Evolutionary conservation across 1,284 basidiomycete species (phyloP).

Genomic region (Grifola frondosa): DNA sequence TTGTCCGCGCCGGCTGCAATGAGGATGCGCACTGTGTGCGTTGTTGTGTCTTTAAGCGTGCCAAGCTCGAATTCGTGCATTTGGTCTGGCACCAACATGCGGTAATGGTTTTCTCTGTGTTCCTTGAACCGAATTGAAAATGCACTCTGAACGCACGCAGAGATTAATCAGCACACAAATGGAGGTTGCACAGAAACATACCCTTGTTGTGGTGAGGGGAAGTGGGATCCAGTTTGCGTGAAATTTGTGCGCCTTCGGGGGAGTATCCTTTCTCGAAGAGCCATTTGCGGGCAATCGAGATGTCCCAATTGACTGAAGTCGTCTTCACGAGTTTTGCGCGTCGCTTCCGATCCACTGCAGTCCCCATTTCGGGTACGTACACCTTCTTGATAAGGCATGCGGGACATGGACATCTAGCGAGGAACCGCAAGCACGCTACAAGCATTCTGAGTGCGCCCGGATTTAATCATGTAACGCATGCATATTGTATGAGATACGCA

Average conservation of each 20-base stretch:
- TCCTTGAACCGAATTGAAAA: slow-evolving; percentile 23
- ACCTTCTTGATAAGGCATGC: slow-evolving; percentile 5
- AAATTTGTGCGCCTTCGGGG: slow-evolving; percentile 1
- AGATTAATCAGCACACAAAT: neutral
- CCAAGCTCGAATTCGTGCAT: slow-evolving; percentile 41
- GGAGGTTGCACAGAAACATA: neutral
- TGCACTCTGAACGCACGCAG: slow-evolving; percentile 19
- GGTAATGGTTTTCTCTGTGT: slow-evolving; percentile 30
- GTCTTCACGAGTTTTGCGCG: slow-evolving; percentile 8
- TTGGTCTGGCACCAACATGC: slow-evolving; percentile 34
- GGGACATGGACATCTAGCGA: slow-evolving; percentile 15
- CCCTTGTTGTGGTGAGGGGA: neutral
- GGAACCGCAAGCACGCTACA: slow-evolving; percentile 12
- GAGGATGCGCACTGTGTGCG: slow-evolving; percentile 11
- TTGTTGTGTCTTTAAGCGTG: slow-evolving; percentile 27
- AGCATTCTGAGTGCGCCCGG: slow-evolving; percentile 5
- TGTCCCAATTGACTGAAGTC: neutral
- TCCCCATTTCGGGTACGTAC: slow-evolving; percentile 5
- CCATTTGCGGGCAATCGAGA: slow-evolving; percentile 8
- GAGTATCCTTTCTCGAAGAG: slow-evolving; percentile 14
- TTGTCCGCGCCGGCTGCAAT: slow-evolving; percentile 1
- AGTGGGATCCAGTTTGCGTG: neutral
- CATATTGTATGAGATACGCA: slow-evolving; percentile 3
- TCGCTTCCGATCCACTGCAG: slow-evolving; percentile 6
- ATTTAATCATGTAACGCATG: neutral